A percentile compares a stretch with the other conserved stretches of the same genome.
Conservation (phyloP, 805 yeast genomes). For the Lipomyces lipofer region DNA sequence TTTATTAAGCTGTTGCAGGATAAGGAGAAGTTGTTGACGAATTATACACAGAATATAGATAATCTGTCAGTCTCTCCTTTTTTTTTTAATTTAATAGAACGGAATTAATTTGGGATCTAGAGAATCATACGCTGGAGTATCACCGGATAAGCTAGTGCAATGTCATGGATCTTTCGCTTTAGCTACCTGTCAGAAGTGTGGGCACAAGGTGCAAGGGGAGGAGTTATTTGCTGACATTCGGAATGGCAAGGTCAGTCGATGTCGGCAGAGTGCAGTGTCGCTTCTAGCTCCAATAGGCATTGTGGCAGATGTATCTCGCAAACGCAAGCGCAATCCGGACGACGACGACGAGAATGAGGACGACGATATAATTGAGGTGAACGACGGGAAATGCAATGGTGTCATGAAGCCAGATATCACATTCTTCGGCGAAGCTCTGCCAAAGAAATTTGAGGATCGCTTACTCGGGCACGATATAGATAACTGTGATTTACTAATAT, state of each 20-base stretch:
- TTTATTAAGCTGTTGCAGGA: slow-evolving; percentile 74
- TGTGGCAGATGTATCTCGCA: slow-evolving; percentile 2
- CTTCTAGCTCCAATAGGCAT: not conserved
- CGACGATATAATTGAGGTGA: slow-evolving; percentile 35
- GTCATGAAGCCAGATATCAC: slow-evolving; percentile 92
- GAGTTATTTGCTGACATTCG: slow-evolving; percentile 61
- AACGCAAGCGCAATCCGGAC: slow-evolving; percentile 45
- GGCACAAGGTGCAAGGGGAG: slow-evolving; percentile 64
- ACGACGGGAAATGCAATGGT: slow-evolving; percentile 49
- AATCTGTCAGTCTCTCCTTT: slow-evolving; percentile 58
- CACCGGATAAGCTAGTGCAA: slow-evolving; percentile 67
- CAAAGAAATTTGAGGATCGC: slow-evolving; percentile 62
- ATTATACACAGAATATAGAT: slow-evolving; percentile 90
- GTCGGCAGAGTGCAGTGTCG: slow-evolving; percentile 39
- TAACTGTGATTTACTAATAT: slow-evolving; percentile 73
- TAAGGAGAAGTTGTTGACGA: slow-evolving; percentile 72
- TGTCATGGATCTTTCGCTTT: slow-evolving; percentile 92
- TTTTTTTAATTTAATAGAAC: not conserved
- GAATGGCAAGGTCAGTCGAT: slow-evolving; percentile 61
- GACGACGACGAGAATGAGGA: slow-evolving; percentile 37
- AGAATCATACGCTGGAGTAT: slow-evolving; percentile 61
- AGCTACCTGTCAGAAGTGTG: slow-evolving; percentile 81
- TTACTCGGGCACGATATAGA: slow-evolving; percentile 56
- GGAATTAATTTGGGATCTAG: slow-evolving; percentile 2
- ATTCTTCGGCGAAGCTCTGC: slow-evolving; percentile 84